Conservation (phyloP, 208 protist genomes). For the Entamoeba nuttalli region DNA sequence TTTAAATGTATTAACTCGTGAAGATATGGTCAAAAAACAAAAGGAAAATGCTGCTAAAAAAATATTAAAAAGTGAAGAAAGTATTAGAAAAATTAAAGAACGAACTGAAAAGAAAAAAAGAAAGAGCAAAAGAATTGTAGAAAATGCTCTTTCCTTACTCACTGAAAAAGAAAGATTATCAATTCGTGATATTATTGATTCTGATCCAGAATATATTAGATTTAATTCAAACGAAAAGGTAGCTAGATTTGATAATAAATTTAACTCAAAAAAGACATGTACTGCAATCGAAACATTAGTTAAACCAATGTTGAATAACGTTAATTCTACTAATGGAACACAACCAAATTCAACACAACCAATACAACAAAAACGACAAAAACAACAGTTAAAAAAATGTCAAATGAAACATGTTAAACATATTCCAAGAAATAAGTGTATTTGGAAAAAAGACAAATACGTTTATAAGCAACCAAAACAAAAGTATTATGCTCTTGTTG, state of each 20-base stretch:
- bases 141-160: background rate
- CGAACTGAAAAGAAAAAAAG: background rate
- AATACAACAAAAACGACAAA: background rate
- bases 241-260: background rate
- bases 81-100: background rate
- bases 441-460: background rate
- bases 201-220: background rate
- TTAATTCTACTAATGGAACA: no score
- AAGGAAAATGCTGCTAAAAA: background rate
- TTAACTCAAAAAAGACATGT: background rate
- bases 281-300: background rate
- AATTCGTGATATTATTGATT: background rate
- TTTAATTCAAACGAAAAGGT: background rate
- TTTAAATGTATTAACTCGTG: background rate
- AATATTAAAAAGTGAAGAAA: background rate
- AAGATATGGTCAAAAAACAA: background rate
- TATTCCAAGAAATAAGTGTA: background rate
- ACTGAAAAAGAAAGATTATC: background rate
- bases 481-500: background rate
- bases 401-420: background rate
- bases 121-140: background rate
- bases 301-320: no score
- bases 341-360: background rate
- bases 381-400: background rate
- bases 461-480: background rate